Base-by-base conservation (phyloP, 139 green algal species). In the Diplosphaera chodatii region DNA sequence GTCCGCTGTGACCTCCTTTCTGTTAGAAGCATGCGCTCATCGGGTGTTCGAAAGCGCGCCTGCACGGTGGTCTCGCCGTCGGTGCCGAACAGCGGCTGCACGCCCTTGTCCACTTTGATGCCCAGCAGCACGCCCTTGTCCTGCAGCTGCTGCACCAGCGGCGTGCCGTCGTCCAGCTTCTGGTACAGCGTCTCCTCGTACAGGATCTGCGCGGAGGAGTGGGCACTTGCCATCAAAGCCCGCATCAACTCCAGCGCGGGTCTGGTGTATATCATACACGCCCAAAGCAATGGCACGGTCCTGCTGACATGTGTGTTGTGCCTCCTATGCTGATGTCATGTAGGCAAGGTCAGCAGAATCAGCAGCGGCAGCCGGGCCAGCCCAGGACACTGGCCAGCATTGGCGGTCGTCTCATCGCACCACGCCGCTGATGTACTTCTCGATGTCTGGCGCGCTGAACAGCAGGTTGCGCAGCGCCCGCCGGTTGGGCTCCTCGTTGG, bases 111-210 rank as follows among this genome's bases (percentile, higher is more conserved):
- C 31, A 94, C 84, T 78, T 94, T 93, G 74, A 93, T 89, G 62
- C 89, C 37, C 37, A 83, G 84, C 29, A 89, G 74, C 71, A 89
- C 86, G 74, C 66, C 72, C 76, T 83, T 77, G 70, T 27, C n/a
- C 64, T 86, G 69, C 48, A 95, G 80, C 22, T 86, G 66, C 32
- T 94, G 79, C 28, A 90, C 80, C 72, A 97, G 88, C 3, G 79
- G 87, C 27, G 69, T 80, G 32, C 85, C 86, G 37, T 85, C 82
- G n/a, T 56, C 74, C 63, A 64, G 64, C 29, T 76, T 82, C 83
- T 96, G 87, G 66, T 82, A 91, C 28, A 97, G 79, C 1, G 90
- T 97, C 79, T 97, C 92, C 75, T 98, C 93, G 76, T 93, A 98
- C 79, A 98, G 85, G 82, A 98, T 98, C 78, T 81, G 67, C n/a